These are phyloP conservation scores for Blumeria graminis DNA, from an alignment of 2,329 filamentous ascomycete species.

Conservation along the genomic window DNA sequence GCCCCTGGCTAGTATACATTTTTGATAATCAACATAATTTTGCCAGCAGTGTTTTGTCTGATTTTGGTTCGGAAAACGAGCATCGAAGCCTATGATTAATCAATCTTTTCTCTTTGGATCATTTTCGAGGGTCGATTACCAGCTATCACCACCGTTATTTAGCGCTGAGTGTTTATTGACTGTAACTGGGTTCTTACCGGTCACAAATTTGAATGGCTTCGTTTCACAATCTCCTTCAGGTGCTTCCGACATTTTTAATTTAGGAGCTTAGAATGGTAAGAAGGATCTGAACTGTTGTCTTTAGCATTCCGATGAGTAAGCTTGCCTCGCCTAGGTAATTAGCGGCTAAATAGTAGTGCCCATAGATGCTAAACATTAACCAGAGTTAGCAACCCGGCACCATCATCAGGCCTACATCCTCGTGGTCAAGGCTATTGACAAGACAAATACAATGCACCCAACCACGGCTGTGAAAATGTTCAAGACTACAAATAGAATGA, in stretches of 20 bases:
- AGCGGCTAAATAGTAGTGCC: too few species aligned
- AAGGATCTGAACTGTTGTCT: constrained; percentile 7
- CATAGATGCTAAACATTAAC: too few species aligned
- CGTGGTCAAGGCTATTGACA: too few species aligned
- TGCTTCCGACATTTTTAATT: constrained; percentile 59
- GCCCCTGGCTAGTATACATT: constrained; percentile 95
- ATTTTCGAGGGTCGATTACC: constrained; percentile 16
- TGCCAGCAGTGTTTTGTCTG: constrained; percentile 99
- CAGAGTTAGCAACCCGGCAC: too few species aligned
- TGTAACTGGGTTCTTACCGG: constrained; percentile 38
- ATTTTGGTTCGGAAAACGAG: constrained; percentile 96
- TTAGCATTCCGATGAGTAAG: too few species aligned
- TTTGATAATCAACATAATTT: constrained; percentile 99
- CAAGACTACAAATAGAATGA: constrained; percentile 39
- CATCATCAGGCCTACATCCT: too few species aligned
- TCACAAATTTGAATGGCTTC: constrained; percentile 99
- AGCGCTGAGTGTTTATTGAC: constrained; percentile 10
- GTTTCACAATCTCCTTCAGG: constrained; percentile 49
- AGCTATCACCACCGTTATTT: constrained; percentile 22
- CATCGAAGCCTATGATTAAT: constrained; percentile 59
- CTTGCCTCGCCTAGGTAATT: too few species aligned
- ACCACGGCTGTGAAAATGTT: constrained; percentile 43
- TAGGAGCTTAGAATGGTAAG: constrained; percentile 13
- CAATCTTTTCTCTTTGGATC: constrained; percentile 5
- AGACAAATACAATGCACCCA: constrained; percentile 16